Evolutionary conservation across 352 stramenopile species (phyloP).

Genomic region (Globisporangium cederbergense): DNA sequence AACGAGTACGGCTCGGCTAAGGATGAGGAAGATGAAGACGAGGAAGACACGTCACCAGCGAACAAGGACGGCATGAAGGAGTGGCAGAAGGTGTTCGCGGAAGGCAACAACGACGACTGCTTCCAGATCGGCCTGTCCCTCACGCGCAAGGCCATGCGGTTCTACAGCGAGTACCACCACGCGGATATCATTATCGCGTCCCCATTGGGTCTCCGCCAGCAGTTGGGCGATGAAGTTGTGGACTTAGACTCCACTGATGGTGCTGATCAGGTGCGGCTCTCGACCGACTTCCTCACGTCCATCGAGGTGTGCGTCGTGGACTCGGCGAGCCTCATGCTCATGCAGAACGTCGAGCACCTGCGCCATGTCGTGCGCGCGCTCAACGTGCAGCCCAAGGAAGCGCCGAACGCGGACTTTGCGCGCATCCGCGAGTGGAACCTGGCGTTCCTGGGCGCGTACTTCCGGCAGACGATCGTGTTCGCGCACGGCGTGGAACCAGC

Average conservation of each 20-base stretch:
- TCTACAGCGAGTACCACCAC: slow-evolving; percentile 79
- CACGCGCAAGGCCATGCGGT: slow-evolving; percentile 58
- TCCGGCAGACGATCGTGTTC: slow-evolving; percentile 73
- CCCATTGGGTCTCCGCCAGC: slow-evolving; percentile 61
- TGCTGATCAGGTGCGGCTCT: slow-evolving; percentile 37
- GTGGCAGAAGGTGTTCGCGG: slow-evolving; percentile 69
- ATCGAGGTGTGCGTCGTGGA: slow-evolving; percentile 84
- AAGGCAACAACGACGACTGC: slow-evolving; percentile 80
- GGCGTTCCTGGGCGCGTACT: slow-evolving; percentile 60
- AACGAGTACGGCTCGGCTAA: slow-evolving; percentile 45
- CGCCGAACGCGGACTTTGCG: slow-evolving; percentile 68
- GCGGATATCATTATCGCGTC: slow-evolving; percentile 77
- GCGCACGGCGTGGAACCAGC: slow-evolving; percentile 55
- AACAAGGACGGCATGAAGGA: slow-evolving; percentile 42
- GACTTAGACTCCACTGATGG: slow-evolving; percentile 29
- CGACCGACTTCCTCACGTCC: slow-evolving; percentile 63
- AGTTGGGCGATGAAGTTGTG: slow-evolving; percentile 66
- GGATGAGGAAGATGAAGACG: slow-evolving; percentile 18
- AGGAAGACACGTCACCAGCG: slow-evolving; percentile 18
- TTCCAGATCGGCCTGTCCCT: slow-evolving; percentile 77
- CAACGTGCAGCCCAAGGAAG: slow-evolving; percentile 67
- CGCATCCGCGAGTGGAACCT: slow-evolving; percentile 76
- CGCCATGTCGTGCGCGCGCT: slow-evolving; percentile 53
- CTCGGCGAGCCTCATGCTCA: slow-evolving; percentile 69
- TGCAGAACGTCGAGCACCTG: slow-evolving; percentile 83